Percentiles rank a stretch among this genome's conserved stretches.
Conservation (phyloP, 495 filamentous ascomycete genomes). For the Alectoria sarmentosa region DNA sequence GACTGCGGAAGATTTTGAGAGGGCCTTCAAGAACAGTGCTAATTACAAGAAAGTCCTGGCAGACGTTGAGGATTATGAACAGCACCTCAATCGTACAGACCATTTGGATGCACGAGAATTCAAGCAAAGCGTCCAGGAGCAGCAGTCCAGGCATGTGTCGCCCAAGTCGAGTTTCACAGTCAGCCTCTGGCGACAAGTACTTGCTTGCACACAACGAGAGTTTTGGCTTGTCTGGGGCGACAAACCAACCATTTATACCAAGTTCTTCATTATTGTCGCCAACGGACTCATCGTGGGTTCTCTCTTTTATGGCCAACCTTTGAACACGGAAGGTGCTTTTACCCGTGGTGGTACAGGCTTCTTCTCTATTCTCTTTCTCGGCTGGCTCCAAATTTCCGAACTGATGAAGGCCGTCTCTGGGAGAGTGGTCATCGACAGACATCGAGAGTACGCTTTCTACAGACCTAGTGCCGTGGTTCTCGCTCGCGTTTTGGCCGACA, state of each 20-base stretch:
- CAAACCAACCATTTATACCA: slow-evolving; percentile 64
- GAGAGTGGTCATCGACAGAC: slow-evolving; percentile 54
- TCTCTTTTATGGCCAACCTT: slow-evolving; percentile 60
- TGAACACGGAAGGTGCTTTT: slow-evolving; percentile 61
- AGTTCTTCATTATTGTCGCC: slow-evolving; percentile 68
- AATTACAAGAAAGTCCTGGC: slow-evolving; percentile 46
- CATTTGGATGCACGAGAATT: slow-evolving; percentile 62
- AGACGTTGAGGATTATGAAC: slow-evolving; percentile 55
- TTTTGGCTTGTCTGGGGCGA: slow-evolving; percentile 73
- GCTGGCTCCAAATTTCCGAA: slow-evolving; percentile 60
- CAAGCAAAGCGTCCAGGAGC: slow-evolving; percentile 59
- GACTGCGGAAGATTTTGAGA: slow-evolving; percentile 57
- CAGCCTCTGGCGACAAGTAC: slow-evolving; percentile 54
- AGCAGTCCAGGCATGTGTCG: slow-evolving; percentile 58
- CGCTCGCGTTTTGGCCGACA: slow-evolving; percentile 59
- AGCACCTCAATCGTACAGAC: slow-evolving; percentile 50
- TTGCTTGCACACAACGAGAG: slow-evolving; percentile 64
- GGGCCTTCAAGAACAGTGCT: slow-evolving; percentile 47
- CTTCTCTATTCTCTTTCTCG: slow-evolving; percentile 69
- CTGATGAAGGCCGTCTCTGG: slow-evolving; percentile 58
- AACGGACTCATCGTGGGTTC: slow-evolving; percentile 73
- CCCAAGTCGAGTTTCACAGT: slow-evolving; percentile 68
- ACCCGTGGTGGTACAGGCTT: slow-evolving; percentile 60
- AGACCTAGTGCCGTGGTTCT: slow-evolving; percentile 65
- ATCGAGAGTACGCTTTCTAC: slow-evolving; percentile 73